Percentiles rank a stretch among this genome's conserved stretches.
Evolutionary conservation across 352 stramenopile genomes (phyloP).

Genomic region (Achlya hypogyna): DNA sequence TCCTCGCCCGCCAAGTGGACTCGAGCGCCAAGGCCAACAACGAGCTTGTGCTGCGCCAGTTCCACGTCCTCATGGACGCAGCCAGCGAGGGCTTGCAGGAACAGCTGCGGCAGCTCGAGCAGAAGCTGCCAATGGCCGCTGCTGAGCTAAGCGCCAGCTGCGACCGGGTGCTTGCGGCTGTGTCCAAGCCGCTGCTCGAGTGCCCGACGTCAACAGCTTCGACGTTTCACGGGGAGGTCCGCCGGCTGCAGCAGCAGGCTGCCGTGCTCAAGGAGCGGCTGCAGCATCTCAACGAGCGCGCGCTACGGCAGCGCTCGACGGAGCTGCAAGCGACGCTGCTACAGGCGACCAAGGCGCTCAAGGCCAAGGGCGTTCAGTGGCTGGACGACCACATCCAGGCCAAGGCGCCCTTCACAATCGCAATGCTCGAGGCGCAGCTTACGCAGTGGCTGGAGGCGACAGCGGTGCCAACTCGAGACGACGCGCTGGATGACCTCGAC

Average conservation of each 20-base stretch:
- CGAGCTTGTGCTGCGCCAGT: slow-evolving; percentile 14
- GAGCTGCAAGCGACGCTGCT: not conserved
- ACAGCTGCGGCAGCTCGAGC: not conserved
- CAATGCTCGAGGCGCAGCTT: slow-evolving; percentile 17
- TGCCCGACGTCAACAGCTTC: slow-evolving; percentile 6
- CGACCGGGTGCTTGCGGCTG: not conserved
- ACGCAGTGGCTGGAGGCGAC: not conserved
- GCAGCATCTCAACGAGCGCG: slow-evolving; percentile 16
- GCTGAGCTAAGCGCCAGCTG: not conserved
- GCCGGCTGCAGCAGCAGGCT: slow-evolving; percentile 13
- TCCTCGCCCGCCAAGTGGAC: slow-evolving; percentile 13
- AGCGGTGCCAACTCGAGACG: not conserved
- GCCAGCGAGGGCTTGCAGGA: not conserved
- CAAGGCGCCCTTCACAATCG: slow-evolving; percentile 10
- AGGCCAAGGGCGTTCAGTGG: slow-evolving; percentile 9
- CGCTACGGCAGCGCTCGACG: slow-evolving; percentile 2
- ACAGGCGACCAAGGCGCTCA: not conserved
- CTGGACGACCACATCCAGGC: slow-evolving; percentile 11
- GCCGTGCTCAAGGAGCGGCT: slow-evolving; percentile 9
- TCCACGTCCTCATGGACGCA: slow-evolving; percentile 6
- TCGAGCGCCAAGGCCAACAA: slow-evolving; percentile 14
- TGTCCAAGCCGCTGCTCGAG: not conserved
- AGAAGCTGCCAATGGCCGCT: not conserved
- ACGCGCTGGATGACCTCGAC: slow-evolving; percentile 9
- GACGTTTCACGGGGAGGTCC: slow-evolving; percentile 6